Evolutionary conservation across 202 grass and related monocot genomes (phyloP), one percentile per base, ranked within the genome.

Genomic region (Schoenoplectus tabernaemontani): DNA sequence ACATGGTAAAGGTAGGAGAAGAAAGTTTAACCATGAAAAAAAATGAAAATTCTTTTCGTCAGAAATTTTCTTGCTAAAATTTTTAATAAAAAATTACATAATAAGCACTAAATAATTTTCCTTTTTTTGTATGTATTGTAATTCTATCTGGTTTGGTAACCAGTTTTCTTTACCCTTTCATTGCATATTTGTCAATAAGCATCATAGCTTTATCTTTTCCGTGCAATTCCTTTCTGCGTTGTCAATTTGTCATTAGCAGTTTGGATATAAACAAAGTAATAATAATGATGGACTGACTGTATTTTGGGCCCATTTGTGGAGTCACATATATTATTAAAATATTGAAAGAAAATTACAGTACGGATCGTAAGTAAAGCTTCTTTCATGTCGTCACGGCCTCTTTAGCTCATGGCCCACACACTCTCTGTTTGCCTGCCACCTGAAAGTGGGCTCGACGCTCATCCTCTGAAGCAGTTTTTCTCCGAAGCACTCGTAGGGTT

Each of bases 401-500:
- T 65, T 50, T 19, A 65, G 39, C 15, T 46, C 12, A 33, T n/a
- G 41, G 65, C 65, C 3, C 67, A 66, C 19, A 28, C 81, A 72
- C 64, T 59, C 61, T 59, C 66, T 59, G 81, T 83, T 83, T 83
- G 81, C 67, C 81, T 59, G 81, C 81, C 81, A 83, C 67, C 81
- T 83, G 81, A 83, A 44, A 75, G 26, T 22, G 64, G 64, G 67
- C 12, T 37, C 59, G 13, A 9, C 13, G n/a, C n/a, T n/a, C n/a
- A n/a, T n/a, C n/a, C n/a, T n/a, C n/a, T n/a, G n/a, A n/a, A n/a
- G n/a, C n/a, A n/a, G n/a, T n/a, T n/a, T n/a, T n/a, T n/a, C n/a
- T n/a, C n/a, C n/a, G n/a, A n/a, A n/a, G n/a, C n/a, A n/a, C n/a
- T n/a, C n/a, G n/a, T n/a, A n/a, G n/a, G n/a, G n/a, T n/a, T n/a